Evolutionary conservation across 495 filamentous ascomycete species (phyloP), one percentile per base, ranked within the genome.

Genomic region (Diplogelasinospora grovesii): DNA sequence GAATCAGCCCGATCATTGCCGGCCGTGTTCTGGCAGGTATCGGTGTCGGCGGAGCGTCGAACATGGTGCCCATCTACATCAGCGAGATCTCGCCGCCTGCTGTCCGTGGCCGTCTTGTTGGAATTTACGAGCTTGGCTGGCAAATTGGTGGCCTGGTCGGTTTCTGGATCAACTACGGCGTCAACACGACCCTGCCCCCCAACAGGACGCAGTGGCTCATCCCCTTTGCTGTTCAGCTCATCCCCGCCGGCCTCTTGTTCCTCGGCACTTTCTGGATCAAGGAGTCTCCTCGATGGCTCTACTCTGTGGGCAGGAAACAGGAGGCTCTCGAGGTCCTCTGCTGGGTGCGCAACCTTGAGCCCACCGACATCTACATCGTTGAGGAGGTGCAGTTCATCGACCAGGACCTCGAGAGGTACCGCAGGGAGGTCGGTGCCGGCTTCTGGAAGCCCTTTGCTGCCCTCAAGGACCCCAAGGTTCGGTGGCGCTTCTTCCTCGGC

Each of bases 131-230:
- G 57, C 60, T 85, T 26, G 78, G 80, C 8, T 85, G 80, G 77
- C 83, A 86, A 58, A 68, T 82, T 49, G 82, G 81, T 32, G 81
- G 81, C 10, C 60, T 87, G 18, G 72, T 82, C n/a, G 82, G 82
- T 3, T 86, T 85, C 49, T 83, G 77, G 78, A 81, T 83, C 50
- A 82, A 82, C 49, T 73, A 74, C 45, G 74, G 73, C 26, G 59
- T 77, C 33, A 60, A 54, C 25, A 56, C 61, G 31, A 71, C 67
- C 1, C 57, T 74, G 41, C 54, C 61, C 2, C 56, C 67, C 6
- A 64, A 50, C 20, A 60, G 62, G 34, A 61, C 55, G 5, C 73
- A 77, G 52, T 78, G 75, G 74, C 46, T 74, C 27, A 69, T 80
- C 42, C 62, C 76, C 3, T 78, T 79, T 33, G 74, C 68, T 8